Evolutionary conservation across 805 yeast genomes (phyloP).

Genomic region (Wilhelminamyces savonicus): DNA sequence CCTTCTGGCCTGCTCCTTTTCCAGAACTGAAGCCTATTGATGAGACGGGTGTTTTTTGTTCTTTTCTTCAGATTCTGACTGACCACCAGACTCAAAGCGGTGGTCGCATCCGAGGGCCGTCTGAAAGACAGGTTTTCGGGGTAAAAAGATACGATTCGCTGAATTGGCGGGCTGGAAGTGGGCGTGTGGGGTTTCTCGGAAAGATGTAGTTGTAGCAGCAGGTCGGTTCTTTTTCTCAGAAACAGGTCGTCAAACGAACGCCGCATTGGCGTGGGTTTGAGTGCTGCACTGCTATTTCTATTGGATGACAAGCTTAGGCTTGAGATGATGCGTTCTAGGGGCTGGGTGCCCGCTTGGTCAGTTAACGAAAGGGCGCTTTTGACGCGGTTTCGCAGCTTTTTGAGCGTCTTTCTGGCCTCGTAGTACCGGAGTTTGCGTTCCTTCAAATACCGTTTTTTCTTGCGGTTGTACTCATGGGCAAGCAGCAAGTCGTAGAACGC

Average conservation of each 20-base stretch:
- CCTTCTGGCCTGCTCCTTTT: slow-evolving; percentile 12
- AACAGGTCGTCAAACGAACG: too few species aligned
- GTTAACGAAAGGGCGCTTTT: slow-evolving; percentile 29
- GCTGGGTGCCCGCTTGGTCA: slow-evolving; percentile 27
- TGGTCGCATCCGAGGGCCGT: slow-evolving; percentile 4
- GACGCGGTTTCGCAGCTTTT: slow-evolving; percentile 26
- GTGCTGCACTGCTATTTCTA: slow-evolving; percentile 5
- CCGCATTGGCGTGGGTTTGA: too few species aligned
- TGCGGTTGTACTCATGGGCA: slow-evolving; percentile 41
- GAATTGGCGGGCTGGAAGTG: slow-evolving; percentile 1
- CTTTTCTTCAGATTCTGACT: slow-evolving; percentile 6
- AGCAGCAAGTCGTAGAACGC: slow-evolving; percentile 69
- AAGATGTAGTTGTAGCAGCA: too few species aligned
- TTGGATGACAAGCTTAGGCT: slow-evolving; percentile 28
- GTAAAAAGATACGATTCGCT: slow-evolving; percentile 17
- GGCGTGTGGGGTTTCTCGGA: too few species aligned
- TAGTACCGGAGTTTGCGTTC: slow-evolving; percentile 26
- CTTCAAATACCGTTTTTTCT: slow-evolving; percentile 22
- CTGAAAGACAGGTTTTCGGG: slow-evolving; percentile 11
- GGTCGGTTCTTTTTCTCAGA: too few species aligned
- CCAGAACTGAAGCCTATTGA: slow-evolving; percentile 36
- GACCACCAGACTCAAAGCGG: slow-evolving; percentile 3
- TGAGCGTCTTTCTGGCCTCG: slow-evolving; percentile 25
- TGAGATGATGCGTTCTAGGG: slow-evolving; percentile 32
- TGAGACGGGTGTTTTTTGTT: slow-evolving; percentile 16